These are phyloP conservation scores for Xylaria intraflava DNA, from an alignment of 495 filamentous ascomycete genomes.

Conservation along the genomic window DNA sequence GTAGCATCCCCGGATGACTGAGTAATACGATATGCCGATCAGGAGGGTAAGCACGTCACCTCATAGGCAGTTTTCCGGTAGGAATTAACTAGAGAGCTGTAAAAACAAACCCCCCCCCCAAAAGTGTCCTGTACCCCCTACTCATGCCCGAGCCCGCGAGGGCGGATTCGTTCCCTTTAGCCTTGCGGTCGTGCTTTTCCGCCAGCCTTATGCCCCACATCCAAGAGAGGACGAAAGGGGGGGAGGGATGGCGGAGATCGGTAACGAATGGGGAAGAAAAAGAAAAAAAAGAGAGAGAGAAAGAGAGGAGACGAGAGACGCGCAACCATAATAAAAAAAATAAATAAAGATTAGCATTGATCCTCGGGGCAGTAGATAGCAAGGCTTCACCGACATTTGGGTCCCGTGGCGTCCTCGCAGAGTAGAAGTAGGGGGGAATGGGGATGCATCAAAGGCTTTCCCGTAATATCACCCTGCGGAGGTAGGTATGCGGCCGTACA, in stretches of 20 bases:
- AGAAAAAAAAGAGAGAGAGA: too few species aligned
- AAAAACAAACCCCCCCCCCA: too few species aligned
- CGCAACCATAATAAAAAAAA: too few species aligned
- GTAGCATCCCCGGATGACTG: too few species aligned
- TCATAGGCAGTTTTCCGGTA: neutral
- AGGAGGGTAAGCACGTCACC: neutral
- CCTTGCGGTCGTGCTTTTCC: neutral
- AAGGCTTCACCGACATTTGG: slow-evolving; percentile 8
- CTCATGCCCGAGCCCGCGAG: neutral
- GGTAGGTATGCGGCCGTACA: too few species aligned
- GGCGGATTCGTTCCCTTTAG: neutral
- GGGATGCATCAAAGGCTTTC: neutral
- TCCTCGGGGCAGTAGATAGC: neutral
- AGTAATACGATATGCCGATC: too few species aligned
- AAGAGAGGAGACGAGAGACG: neutral
- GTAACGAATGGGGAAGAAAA: too few species aligned
- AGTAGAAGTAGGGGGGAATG: neutral
- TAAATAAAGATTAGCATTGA: neutral
- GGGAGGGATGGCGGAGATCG: too few species aligned
- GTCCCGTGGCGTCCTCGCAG: neutral
- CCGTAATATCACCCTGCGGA: neutral
- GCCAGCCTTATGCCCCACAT: neutral
- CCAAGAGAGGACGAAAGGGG: too few species aligned
- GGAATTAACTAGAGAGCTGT: neutral
- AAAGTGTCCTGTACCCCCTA: neutral